A percentile compares a stretch with the other conserved stretches of the same genome.
phyloP scores from a whole-genome alignment of 768 basidiomycete genomes.

The Imleria badia region DNA sequence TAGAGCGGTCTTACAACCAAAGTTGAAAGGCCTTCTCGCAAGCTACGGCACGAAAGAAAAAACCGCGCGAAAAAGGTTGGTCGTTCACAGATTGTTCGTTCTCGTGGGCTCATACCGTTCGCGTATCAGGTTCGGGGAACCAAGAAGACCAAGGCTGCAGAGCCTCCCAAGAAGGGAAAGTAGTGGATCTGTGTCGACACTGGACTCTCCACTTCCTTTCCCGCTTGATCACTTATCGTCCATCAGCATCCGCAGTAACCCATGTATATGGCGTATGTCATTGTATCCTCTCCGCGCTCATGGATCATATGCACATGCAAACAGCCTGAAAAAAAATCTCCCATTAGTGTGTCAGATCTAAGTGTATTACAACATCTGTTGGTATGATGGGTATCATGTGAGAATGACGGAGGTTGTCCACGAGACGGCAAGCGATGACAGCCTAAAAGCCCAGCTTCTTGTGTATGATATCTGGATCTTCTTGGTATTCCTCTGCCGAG shows the following conservation, averaged over 20 bases:
- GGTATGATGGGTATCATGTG: constrained; percentile 35
- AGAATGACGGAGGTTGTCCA: constrained; percentile 14
- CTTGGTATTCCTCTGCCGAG: constrained; percentile 97
- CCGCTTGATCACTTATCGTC: constrained; percentile 23
- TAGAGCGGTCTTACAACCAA: constrained; percentile 72
- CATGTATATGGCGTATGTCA: constrained; percentile 42
- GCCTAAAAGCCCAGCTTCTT: constrained; percentile 83
- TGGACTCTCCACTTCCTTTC: constrained; percentile 15
- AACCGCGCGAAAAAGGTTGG: constrained; percentile 98
- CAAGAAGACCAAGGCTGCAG: constrained; percentile 92
- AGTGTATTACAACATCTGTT: constrained; percentile 33
- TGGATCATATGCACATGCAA: constrained; percentile 31
- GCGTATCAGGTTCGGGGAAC: constrained; percentile 81
- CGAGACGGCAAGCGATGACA: constrained; percentile 12
- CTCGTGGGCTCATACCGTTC: constrained; percentile 15
- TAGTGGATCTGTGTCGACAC: constrained; percentile 43
- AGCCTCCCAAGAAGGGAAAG: constrained; percentile 91
- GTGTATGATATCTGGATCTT: constrained; percentile 98
- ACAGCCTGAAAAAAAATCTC: constrained; percentile 7
- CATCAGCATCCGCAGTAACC: constrained; percentile 38
- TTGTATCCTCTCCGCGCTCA: constrained; percentile 18
- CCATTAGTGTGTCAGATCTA: constrained; percentile 29
- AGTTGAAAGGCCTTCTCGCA: constrained; percentile 89
- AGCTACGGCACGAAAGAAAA: constrained; percentile 99
- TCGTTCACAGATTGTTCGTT: constrained; percentile 1